Evolutionary conservation across 2,329 filamentous ascomycete genomes (phyloP).

Genomic region (Malbranchea zuffiana): DNA sequence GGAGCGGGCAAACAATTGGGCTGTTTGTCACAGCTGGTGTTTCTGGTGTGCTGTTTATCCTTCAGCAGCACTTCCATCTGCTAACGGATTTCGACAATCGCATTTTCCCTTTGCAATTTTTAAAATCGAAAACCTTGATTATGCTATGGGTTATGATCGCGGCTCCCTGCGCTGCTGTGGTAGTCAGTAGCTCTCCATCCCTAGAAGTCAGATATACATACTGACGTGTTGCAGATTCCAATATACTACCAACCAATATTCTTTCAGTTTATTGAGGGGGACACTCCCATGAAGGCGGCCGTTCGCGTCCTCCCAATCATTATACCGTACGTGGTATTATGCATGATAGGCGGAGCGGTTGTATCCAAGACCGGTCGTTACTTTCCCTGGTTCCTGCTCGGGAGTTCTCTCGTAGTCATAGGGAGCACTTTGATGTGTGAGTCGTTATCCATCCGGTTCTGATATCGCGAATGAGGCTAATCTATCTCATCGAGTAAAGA

Average conservation of each 20-base stretch:
- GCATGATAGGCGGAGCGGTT: no score
- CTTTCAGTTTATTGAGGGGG: conserved; percentile 37
- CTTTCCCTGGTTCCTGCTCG: no score
- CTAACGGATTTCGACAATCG: conserved; percentile 36
- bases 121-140: conserved; percentile 31
- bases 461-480: no score
- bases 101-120: conserved; percentile 27
- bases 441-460: no score
- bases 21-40: conserved; percentile 21
- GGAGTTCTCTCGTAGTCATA: no score
- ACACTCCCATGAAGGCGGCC: conserved; percentile 13
- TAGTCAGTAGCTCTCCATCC: conserved; percentile 39
- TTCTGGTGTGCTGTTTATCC: conserved; percentile 16
- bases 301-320: conserved; percentile 26
- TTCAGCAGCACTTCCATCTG: conserved; percentile 35
- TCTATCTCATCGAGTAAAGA: no score
- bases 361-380: no score
- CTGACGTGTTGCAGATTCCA: conserved; percentile 27
- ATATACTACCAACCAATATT: conserved; percentile 46
- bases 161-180: no score
- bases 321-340: no score
- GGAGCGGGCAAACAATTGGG: conserved; percentile 21
- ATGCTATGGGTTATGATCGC: no score
- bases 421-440: no score
- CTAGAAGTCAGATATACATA: conserved; percentile 26